Evolutionary conservation across 2,329 filamentous ascomycete genomes (phyloP), one percentile per base, ranked within the genome.

Genomic region (Sphaerulina musiva): DNA sequence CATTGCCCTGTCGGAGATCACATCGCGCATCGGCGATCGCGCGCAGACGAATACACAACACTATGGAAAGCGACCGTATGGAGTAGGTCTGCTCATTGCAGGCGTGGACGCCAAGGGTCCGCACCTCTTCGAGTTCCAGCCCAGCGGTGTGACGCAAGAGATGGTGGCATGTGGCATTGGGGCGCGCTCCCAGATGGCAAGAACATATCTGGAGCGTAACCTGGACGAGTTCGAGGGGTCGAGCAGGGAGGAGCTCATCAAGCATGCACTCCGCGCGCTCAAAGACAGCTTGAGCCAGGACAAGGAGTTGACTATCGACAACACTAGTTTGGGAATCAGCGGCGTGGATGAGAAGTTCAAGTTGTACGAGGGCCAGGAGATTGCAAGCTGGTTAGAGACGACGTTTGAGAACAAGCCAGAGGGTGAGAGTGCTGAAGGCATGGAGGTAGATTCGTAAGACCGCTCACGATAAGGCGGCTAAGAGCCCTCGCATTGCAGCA

Each of bases 71-170:
- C 86, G 93, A 66, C 92, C 92, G 11, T 98, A 98, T 74, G 92
- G 92, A 68, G 92, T 98, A 6, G 92, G 93, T 10, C 78, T 97
- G 59, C 79, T 98, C 56, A 87, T 97, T 49, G 90, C 91, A 1
- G 93, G 93, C 60, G 89, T 97, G 51, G 93, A 98, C 72, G 89
- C 95, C 68, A 84, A 86, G 46, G 93, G 93, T 29, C 90, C 93
- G 39, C 93, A 98, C 76, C 82, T 98, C 59, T 98, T 95, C 75
- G 93, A 98, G 75, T 98, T 98, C 80, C 92, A 96, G 76, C 93
- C 93, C 9, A 89, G 83, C 51, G 93, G 93, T 46, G 86, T 97
- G 80, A 96, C 90, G 66, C 88, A 96, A 70, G 93, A 98, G 80
- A 97, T 97, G 89, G 72, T 87, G 47, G 93, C 93, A 23, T 96